phyloP scores from a whole-genome alignment of 192 early-diverging fungal genomes.

The Coemansia sp. region DNA sequence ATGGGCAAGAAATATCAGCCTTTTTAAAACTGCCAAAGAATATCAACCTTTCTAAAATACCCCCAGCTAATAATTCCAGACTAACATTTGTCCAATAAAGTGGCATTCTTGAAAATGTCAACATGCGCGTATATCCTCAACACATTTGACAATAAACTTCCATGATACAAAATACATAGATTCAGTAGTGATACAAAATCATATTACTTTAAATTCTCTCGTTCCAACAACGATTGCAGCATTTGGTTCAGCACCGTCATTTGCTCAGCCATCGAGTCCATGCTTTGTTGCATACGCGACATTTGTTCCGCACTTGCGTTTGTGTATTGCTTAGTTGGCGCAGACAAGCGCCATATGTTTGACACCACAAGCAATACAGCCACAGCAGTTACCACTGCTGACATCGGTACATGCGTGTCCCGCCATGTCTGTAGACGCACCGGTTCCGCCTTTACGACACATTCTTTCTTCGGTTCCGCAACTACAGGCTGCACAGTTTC shows the following conservation, averaged over 20 bases:
- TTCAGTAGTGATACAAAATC: not conserved
- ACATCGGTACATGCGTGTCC: not conserved
- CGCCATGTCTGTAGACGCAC: too few relatives aligned
- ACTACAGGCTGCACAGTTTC: not conserved
- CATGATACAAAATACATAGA: not conserved
- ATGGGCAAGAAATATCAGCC: not conserved
- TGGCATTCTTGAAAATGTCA: too few relatives aligned
- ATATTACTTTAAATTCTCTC: not conserved
- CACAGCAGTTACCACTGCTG: conserved; percentile 14
- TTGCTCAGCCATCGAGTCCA: conserved; percentile 30
- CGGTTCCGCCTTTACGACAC: too few relatives aligned
- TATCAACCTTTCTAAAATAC: too few relatives aligned
- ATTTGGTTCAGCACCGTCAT: conserved; percentile 21
- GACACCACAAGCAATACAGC: conserved; percentile 17
- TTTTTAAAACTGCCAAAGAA: not conserved
- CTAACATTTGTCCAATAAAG: too few relatives aligned
- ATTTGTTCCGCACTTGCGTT: conserved; percentile 12
- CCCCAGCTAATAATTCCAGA: too few relatives aligned
- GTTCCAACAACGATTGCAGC: conserved; percentile 26
- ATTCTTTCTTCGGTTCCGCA: not conserved
- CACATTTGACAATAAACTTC: not conserved
- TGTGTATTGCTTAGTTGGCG: not conserved
- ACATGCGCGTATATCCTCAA: too few relatives aligned
- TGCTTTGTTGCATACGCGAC: conserved; percentile 21
- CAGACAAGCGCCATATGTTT: conserved; percentile 27